Evolutionary conservation across 2,329 filamentous ascomycete species (phyloP), one percentile per base, ranked within the genome.

Genomic region (Periglandula ipomoeae): DNA sequence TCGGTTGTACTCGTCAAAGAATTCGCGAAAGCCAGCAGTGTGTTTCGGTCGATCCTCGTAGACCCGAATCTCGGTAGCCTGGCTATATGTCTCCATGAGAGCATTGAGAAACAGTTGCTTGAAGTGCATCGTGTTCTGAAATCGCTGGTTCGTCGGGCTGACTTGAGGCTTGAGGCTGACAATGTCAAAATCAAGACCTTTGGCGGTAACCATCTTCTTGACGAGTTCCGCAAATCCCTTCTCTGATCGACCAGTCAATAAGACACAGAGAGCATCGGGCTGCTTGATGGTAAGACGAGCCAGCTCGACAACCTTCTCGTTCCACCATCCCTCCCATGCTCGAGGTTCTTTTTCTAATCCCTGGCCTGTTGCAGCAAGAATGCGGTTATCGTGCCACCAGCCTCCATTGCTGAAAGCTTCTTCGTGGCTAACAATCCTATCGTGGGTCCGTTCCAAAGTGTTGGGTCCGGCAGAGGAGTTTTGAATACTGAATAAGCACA

Each of bases 321-420:
- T 97, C 93, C 93, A 98, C 86, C 88, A 96, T 32, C 89, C 89
- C 50, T 86, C 73, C 91, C 91, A 98, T 9, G 79, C 90, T 22
- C 82, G 81, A 38, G 78, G 72, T 65, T 97, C 93, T 50, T 79
- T 79, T 46, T 88, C 87, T 5, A 84, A 64, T 15, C 93, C 93
- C 50, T 89, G 78, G 46, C 93, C 93, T 1, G 89, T 95, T 2
- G 90, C 84, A 10, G 85, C 81, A 22, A 98, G 81, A 53, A 98
- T 90, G 54, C 81, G 81, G 39, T 81, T 79, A 61, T 97, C 90
- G 67, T 98, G 93, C 93, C 93, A 98, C 93, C 93, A 98, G 53
- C 91, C 89, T 55, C 90, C 91, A 56, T 85, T 86, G 53, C 82
- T 71, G 58, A 97, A 87, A 46, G 79, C 75, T 55, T 94, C 86